phyloP scores from a whole-genome alignment of 108 stramenopile species.

The Asterionellopsis glacialis region DNA sequence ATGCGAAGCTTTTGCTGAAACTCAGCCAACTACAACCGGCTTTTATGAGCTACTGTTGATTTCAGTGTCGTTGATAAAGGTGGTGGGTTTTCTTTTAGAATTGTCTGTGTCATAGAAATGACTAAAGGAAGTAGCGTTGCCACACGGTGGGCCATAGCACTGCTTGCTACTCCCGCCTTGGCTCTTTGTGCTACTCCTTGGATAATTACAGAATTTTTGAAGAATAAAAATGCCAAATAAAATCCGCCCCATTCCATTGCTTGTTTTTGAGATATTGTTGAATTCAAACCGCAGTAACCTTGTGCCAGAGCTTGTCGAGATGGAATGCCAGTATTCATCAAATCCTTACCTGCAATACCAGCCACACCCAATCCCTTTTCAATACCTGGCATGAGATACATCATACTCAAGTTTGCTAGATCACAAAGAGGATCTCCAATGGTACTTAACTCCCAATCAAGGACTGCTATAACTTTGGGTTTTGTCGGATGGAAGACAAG shows the following conservation, averaged over 20 bases:
- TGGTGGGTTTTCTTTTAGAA: slow-evolving; percentile 45
- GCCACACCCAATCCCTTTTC: slow-evolving; percentile 49
- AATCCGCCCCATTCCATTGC: slow-evolving; percentile 59
- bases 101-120: slow-evolving; percentile 38
- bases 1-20: too few relatives aligned
- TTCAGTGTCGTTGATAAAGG: slow-evolving; percentile 2
- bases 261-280: slow-evolving; percentile 5
- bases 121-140: slow-evolving; percentile 63
- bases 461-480: slow-evolving; percentile 85
- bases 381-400: slow-evolving; percentile 70
- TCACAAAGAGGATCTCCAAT: slow-evolving; percentile 91
- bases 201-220: slow-evolving; percentile 94
- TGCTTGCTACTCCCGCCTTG: slow-evolving; percentile 78
- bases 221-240: slow-evolving; percentile 84
- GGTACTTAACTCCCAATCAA: slow-evolving; percentile 97
- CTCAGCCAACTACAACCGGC: too few relatives aligned
- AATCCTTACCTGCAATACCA: slow-evolving; percentile 48
- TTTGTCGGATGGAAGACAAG: slow-evolving; percentile 88
- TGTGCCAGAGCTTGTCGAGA: slow-evolving; percentile 48
- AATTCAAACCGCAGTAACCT: slow-evolving; percentile 31
- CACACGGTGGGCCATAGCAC: slow-evolving; percentile 63
- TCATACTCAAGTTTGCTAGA: slow-evolving; percentile 89
- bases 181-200: slow-evolving; percentile 91
- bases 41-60: too few relatives aligned
- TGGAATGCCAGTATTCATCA: slow-evolving; percentile 64